Conservation (phyloP, 371 early-diverging fungal species). For the Mucor ambiguus region DNA sequence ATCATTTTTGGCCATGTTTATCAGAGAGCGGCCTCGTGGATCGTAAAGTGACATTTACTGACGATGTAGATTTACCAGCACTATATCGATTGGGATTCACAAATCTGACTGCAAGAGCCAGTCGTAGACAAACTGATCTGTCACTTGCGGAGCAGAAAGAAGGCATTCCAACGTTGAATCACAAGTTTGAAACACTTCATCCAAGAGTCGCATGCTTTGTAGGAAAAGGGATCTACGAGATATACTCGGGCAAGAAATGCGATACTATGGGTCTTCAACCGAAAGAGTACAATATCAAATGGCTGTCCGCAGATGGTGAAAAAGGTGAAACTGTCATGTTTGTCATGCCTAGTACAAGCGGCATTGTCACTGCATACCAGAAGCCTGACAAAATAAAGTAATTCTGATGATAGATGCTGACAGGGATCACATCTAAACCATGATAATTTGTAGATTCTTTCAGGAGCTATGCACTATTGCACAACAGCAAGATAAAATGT, state of each 20-base stretch:
- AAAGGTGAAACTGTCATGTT: conserved; percentile 55
- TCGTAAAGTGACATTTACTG: conserved; percentile 40
- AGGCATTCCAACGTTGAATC: conserved; percentile 61
- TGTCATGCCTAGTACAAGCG: conserved; percentile 80
- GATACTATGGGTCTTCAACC: conserved; percentile 41
- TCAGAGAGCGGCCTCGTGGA: conserved; percentile 57
- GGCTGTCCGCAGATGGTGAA: conserved; percentile 32
- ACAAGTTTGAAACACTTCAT: conserved; percentile 59
- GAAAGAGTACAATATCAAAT: conserved; percentile 17
- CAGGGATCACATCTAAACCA: not conserved
- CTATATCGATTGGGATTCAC: conserved; percentile 66
- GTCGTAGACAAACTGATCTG: conserved; percentile 55
- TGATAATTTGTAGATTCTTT: not conserved
- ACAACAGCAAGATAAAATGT: conserved; percentile 22
- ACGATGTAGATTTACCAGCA: conserved; percentile 57
- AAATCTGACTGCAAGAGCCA: conserved; percentile 57
- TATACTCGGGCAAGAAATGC: conserved; percentile 51
- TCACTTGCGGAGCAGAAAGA: conserved; percentile 58
- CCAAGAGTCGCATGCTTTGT: conserved; percentile 76
- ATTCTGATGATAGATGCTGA: not conserved
- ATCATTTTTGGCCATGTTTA: conserved; percentile 81
- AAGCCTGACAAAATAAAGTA: conserved; percentile 60
- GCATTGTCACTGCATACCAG: conserved; percentile 64
- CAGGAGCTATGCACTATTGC: conserved; percentile 5
- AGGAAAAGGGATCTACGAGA: conserved; percentile 73